Percentiles rank a stretch among this genome's conserved stretches.
Evolutionary conservation across 139 green algal genomes (phyloP).

Genomic region (Asterochloris erici): DNA sequence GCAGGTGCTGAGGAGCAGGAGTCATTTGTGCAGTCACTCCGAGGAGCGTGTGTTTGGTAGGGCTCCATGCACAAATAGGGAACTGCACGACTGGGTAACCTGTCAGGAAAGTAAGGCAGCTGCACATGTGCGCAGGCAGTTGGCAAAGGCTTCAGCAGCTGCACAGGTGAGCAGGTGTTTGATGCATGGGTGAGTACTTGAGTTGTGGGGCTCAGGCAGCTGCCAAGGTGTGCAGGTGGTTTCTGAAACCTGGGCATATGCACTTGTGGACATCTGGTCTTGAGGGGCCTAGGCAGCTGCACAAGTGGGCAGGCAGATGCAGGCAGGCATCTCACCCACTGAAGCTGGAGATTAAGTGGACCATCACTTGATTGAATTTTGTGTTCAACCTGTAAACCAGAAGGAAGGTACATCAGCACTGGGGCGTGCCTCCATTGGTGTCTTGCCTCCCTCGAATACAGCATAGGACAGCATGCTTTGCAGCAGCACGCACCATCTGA

Average conservation of each 20-base stretch:
- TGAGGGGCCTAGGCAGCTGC: too few species aligned
- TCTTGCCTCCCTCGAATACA: background rate
- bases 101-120: background rate
- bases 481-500: slow-evolving; percentile 57
- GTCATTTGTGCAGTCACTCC: too few species aligned
- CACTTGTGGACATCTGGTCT: too few species aligned
- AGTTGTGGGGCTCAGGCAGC: too few species aligned
- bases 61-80: background rate
- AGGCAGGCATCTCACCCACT: background rate
- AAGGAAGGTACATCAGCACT: too few species aligned
- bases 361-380: slow-evolving; percentile 90
- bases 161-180: too few species aligned
- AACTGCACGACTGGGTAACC: background rate
- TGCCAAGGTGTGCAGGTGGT: too few species aligned
- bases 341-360: background rate
- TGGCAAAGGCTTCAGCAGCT: too few species aligned
- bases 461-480: slow-evolving; percentile 1
- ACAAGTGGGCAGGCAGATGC: background rate
- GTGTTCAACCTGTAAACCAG: slow-evolving; percentile 77
- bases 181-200: too few species aligned
- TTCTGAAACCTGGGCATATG: too few species aligned
- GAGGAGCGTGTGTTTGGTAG: too few species aligned
- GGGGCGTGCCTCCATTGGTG: background rate
- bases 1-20: background rate
- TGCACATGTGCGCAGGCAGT: too few species aligned